Percentiles rank a stretch among this genome's conserved stretches.
Evolutionary conservation across 371 early-diverging fungal species (phyloP).

Genomic region (Synchytrium microbalum): DNA sequence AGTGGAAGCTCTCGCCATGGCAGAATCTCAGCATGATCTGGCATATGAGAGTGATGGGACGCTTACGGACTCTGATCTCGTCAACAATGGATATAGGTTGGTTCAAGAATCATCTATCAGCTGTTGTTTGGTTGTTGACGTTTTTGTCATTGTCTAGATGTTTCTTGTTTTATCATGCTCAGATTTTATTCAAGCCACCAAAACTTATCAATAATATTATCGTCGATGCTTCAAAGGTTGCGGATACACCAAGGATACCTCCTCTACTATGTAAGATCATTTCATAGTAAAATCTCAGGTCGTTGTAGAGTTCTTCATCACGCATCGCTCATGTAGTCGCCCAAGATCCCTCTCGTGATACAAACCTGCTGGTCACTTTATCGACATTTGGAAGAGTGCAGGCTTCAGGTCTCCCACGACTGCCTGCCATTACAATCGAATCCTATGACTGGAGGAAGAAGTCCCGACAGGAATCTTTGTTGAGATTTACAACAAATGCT

Average conservation of each 20-base stretch:
- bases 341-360: constrained; percentile 19
- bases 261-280: constrained; percentile 27
- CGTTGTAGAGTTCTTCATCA: neutral
- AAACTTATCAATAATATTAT: constrained; percentile 20
- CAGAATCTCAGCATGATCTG: neutral
- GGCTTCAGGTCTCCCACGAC: constrained; percentile 7
- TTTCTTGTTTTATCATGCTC: neutral
- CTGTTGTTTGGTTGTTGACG: too few relatives aligned
- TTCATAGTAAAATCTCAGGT: constrained; percentile 1
- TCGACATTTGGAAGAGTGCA: constrained; percentile 33
- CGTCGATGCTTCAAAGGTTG: constrained; percentile 29
- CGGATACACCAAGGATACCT: constrained; percentile 25
- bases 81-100: neutral
- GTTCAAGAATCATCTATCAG: too few relatives aligned
- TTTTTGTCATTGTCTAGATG: too few relatives aligned
- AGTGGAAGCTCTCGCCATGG: neutral
- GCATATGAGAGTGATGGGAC: neutral
- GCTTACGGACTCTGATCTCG: neutral
- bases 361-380: constrained; percentile 20
- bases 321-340: constrained; percentile 19
- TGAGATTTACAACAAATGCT: constrained; percentile 29
- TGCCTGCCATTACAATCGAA: constrained; percentile 25
- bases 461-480: constrained; percentile 10
- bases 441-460: constrained; percentile 28
- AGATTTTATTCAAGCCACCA: neutral